Conservation (phyloP, 345 rosid genomes). For the Citrus inodora region DNA sequence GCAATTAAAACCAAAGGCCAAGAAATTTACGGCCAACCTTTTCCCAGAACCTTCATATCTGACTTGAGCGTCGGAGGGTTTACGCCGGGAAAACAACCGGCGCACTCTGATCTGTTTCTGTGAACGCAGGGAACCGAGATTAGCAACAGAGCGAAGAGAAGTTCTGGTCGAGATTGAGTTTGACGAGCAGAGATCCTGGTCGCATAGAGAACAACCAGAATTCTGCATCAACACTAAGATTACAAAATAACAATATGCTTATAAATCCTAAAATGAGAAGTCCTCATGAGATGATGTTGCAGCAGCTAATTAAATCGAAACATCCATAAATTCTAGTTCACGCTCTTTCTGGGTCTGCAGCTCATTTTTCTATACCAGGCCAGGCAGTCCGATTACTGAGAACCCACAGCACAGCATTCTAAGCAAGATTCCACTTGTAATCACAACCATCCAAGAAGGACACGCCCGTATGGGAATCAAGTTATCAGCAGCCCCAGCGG, state of each 20-base stretch:
- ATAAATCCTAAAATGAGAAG: neutral
- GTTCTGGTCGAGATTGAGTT: no score
- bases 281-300: neutral
- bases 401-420: slow-evolving; percentile 72
- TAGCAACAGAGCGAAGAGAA: no score
- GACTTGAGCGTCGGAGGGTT: no score
- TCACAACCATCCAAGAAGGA: slow-evolving; percentile 56
- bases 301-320: neutral
- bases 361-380: slow-evolving; percentile 50
- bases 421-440: slow-evolving; percentile 47
- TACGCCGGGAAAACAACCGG: no score
- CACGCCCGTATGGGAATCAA: slow-evolving; percentile 70
- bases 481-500: slow-evolving; percentile 34
- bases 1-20: no score
- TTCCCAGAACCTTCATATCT: no score
- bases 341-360: slow-evolving; percentile 21
- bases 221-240: no score
- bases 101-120: no score
- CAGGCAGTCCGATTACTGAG: slow-evolving; percentile 50
- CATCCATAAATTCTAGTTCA: neutral
- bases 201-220: no score
- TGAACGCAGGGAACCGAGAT: no score
- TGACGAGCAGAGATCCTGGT: no score
- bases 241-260: neutral
- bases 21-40: no score